Conservation (phyloP, 768 basidiomycete species). For the Xerocomellus dryophilus region DNA sequence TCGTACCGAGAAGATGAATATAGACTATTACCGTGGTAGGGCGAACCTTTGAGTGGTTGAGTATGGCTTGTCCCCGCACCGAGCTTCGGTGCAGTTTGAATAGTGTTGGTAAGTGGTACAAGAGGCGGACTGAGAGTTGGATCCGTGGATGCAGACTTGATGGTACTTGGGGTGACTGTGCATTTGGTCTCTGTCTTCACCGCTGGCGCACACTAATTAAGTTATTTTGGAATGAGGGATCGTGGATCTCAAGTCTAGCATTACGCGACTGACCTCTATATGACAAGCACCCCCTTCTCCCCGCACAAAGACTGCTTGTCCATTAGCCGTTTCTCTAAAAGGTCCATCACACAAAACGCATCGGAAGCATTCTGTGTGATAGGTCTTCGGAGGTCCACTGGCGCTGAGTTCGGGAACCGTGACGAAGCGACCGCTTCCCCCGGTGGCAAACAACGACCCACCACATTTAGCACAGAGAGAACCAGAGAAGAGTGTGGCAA, state of each 20-base stretch:
- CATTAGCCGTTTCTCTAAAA: slow-evolving; percentile 59
- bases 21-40: slow-evolving; percentile 8
- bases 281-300: slow-evolving; percentile 67
- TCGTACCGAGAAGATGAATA: slow-evolving; percentile 34
- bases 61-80: slow-evolving; percentile 1
- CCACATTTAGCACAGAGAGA: slow-evolving; percentile 61
- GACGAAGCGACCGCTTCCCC: slow-evolving; percentile 63
- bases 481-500: slow-evolving; percentile 36
- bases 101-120: slow-evolving; percentile 18
- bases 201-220: slow-evolving; percentile 42
- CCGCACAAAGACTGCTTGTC: slow-evolving; percentile 70
- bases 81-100: slow-evolving; percentile 8
- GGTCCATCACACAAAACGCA: slow-evolving; percentile 62
- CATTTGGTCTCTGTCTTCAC: slow-evolving; percentile 28
- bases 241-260: not conserved
- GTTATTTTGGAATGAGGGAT: slow-evolving; percentile 5
- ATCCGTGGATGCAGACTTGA: slow-evolving; percentile 13
- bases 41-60: slow-evolving; percentile 14
- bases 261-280: slow-evolving; percentile 41
- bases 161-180: slow-evolving; percentile 1
- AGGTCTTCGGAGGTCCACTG: slow-evolving; percentile 49
- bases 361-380: slow-evolving; percentile 74
- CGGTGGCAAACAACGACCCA: slow-evolving; percentile 53
- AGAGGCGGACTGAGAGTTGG: slow-evolving; percentile 18
- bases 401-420: slow-evolving; percentile 56